A percentile compares a stretch with the other conserved stretches of the same genome.
Conservation (phyloP, 2,329 filamentous ascomycete genomes). For the Beauveria varroae region DNA sequence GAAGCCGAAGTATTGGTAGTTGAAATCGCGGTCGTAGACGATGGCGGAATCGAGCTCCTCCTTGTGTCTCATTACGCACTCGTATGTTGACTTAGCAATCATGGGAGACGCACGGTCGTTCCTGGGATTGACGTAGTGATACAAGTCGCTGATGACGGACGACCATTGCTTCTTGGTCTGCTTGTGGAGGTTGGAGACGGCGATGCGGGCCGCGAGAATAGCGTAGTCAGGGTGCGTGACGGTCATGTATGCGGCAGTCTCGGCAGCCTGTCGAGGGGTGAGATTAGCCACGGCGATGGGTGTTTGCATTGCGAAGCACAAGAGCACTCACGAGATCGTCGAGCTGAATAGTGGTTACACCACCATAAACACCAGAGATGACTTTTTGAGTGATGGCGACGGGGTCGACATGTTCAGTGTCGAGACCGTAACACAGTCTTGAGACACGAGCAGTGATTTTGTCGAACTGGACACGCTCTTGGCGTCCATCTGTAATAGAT, state of each 20-base stretch:
- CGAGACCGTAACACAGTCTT: constrained; percentile 92
- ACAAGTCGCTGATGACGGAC: constrained; percentile 86
- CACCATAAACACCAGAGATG: constrained; percentile 97
- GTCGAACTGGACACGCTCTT: constrained; percentile 99
- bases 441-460: constrained; percentile 99
- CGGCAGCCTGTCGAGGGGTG: constrained; percentile 64
- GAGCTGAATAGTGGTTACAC: constrained; percentile 91
- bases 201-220: constrained; percentile 95
- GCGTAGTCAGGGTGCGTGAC: constrained; percentile 98
- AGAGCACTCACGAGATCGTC: constrained; percentile 76
- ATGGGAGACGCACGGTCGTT: constrained; percentile 79
- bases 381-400: constrained; percentile 99
- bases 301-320: background rate
- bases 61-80: constrained; percentile 90
- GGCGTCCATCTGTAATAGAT: constrained; percentile 74
- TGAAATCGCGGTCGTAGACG: constrained; percentile 98
- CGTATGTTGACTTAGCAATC: constrained; percentile 88
- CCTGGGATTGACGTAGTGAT: constrained; percentile 93
- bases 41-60: constrained; percentile 98
- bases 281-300: background rate
- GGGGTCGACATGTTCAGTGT: constrained; percentile 89
- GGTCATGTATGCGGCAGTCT: constrained; percentile 99
- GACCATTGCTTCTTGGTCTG: constrained; percentile 99
- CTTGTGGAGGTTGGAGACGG: constrained; percentile 99
- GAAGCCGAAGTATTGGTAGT: constrained; percentile 99